Percentiles rank a stretch among this genome's conserved stretches.
Conservation (phyloP, 75 land plant genomes). For the Picea sitchensis region DNA sequence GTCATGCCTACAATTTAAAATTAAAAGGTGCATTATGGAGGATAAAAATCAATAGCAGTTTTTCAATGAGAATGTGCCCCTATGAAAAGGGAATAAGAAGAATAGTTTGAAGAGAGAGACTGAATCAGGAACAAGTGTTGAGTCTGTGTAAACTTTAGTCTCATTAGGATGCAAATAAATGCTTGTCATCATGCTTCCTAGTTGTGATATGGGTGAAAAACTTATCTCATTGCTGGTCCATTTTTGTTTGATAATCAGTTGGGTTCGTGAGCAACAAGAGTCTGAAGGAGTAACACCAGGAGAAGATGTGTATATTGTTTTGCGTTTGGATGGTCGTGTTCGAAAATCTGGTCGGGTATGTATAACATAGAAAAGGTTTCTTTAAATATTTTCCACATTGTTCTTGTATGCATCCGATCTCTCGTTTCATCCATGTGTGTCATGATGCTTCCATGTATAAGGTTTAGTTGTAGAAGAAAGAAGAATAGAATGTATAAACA, state of each 20-base stretch:
- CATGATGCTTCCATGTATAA: neutral
- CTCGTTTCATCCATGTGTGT: neutral
- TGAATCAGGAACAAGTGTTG: neutral
- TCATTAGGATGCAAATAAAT: neutral
- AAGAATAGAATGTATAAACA: neutral
- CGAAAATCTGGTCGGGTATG: slow-evolving; percentile 91
- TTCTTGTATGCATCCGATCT: neutral
- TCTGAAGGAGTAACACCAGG: slow-evolving; percentile 86
- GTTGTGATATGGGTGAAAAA: neutral
- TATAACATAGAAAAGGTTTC: neutral
- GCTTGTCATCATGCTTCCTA: neutral
- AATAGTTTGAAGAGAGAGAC: neutral
- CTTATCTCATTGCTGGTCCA: neutral
- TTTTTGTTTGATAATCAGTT: slow-evolving; percentile 39
- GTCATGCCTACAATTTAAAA: neutral
- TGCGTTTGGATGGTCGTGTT: slow-evolving; percentile 91
- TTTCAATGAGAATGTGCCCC: neutral
- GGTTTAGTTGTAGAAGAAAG: neutral
- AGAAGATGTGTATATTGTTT: slow-evolving; percentile 77
- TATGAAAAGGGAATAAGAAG: neutral
- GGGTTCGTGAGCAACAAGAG: slow-evolving; percentile 90
- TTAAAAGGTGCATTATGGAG: neutral
- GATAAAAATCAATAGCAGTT: neutral
- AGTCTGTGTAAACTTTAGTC: neutral
- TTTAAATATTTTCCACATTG: too few relatives aligned